Conservation (phyloP, 306 rosid species). For the Ormosia emarginata region DNA sequence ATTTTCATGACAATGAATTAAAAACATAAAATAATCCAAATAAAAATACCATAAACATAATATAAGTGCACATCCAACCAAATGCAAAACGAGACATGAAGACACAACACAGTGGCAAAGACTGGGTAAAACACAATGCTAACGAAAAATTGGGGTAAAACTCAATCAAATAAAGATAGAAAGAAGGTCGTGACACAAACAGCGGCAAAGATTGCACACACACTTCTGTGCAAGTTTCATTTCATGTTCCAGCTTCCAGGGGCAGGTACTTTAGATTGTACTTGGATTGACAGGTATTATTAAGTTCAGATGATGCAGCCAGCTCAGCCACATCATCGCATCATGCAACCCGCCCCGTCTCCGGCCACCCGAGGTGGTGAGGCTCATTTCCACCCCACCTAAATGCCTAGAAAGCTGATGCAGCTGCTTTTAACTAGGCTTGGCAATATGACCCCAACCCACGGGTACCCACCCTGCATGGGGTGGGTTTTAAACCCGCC, state of each 20-base stretch:
- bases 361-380: background rate
- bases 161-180: background rate
- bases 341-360: background rate
- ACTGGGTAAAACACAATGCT: background rate
- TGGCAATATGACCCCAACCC: too few species aligned
- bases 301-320: background rate
- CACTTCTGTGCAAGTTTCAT: too few species aligned
- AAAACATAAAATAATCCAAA: background rate
- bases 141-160: background rate
- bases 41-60: background rate
- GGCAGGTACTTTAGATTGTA: background rate
- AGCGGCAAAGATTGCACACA: background rate
- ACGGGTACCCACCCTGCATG: too few species aligned
- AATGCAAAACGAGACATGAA: background rate
- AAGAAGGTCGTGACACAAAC: background rate
- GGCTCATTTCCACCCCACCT: background rate
- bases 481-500: too few species aligned
- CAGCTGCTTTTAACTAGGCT: too few species aligned
- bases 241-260: background rate
- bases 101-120: background rate
- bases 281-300: background rate
- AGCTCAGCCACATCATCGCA: background rate
- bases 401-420: background rate
- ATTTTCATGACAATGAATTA: background rate
- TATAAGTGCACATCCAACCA: background rate